phyloP scores from a whole-genome alignment of 139 green algal species.

The Gonium pectorale region DNA sequence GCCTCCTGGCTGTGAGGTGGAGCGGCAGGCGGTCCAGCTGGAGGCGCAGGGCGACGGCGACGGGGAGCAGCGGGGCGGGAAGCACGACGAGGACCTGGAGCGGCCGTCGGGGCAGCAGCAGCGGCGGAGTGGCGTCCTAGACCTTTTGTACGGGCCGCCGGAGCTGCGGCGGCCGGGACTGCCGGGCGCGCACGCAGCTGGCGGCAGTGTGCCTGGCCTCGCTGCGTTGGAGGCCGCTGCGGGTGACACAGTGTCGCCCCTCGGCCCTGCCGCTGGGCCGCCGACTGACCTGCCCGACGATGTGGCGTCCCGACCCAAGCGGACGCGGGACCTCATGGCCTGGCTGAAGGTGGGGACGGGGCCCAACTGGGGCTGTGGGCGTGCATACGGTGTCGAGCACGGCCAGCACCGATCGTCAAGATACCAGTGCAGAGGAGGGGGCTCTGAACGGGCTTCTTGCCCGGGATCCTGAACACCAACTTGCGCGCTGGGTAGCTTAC shows the following conservation, averaged over 20 bases:
- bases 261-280: background rate
- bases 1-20: no score
- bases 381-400: background rate
- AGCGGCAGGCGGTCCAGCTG: background rate
- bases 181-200: no score
- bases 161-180: background rate
- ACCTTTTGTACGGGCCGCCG: background rate
- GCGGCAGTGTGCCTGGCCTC: background rate
- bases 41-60: background rate
- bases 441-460: background rate
- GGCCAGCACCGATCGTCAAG: background rate
- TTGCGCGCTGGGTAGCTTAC: background rate
- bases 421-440: background rate
- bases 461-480: background rate
- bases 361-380: background rate
- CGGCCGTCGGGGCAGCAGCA: background rate
- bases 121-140: slow-evolving; percentile 3
- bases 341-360: slow-evolving; percentile 1
- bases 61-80: background rate
- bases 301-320: background rate
- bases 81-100: background rate
- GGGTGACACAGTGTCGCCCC: background rate
- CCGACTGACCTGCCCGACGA: background rate
- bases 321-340: background rate
- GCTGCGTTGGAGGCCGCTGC: background rate